Evolutionary conservation across 2,329 filamentous ascomycete species (phyloP).

Genomic region (Xylaria hypoxylon): DNA sequence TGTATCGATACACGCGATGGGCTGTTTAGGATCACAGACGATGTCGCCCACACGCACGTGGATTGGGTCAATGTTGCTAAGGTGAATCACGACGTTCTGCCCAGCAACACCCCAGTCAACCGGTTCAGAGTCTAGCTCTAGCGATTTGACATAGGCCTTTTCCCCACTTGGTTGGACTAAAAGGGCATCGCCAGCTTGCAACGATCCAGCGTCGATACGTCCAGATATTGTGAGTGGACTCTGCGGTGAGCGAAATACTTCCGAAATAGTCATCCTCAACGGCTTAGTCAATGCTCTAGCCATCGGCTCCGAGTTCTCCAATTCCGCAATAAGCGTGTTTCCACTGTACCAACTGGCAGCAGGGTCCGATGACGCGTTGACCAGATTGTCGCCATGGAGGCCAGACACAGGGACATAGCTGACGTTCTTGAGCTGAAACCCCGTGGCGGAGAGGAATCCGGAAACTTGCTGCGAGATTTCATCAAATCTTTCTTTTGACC

Average conservation of each 20-base stretch:
- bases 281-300: slow-evolving; percentile 79
- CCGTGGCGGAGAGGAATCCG: slow-evolving; percentile 83
- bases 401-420: slow-evolving; percentile 92
- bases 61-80: slow-evolving; percentile 85
- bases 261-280: slow-evolving; percentile 85
- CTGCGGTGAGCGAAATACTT: slow-evolving; percentile 84
- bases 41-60: slow-evolving; percentile 89
- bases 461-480: slow-evolving; percentile 87
- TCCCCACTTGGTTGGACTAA: slow-evolving; percentile 85
- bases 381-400: slow-evolving; percentile 88
- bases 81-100: slow-evolving; percentile 86
- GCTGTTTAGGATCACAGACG: slow-evolving; percentile 75
- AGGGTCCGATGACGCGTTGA: slow-evolving; percentile 65
- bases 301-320: slow-evolving; percentile 84
- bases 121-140: slow-evolving; percentile 79
- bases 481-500: slow-evolving; percentile 85
- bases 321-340: slow-evolving; percentile 80
- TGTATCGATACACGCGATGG: slow-evolving; percentile 76
- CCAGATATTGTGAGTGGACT: slow-evolving; percentile 88
- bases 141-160: slow-evolving; percentile 81
- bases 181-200: slow-evolving; percentile 86
- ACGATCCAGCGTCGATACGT: slow-evolving; percentile 82
- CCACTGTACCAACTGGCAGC: slow-evolving; percentile 83
- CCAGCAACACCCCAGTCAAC: slow-evolving; percentile 93
- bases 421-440: slow-evolving; percentile 84